phyloP scores from a whole-genome alignment of 2,329 filamentous ascomycete genomes.

The Gnomoniopsis sp. region DNA sequence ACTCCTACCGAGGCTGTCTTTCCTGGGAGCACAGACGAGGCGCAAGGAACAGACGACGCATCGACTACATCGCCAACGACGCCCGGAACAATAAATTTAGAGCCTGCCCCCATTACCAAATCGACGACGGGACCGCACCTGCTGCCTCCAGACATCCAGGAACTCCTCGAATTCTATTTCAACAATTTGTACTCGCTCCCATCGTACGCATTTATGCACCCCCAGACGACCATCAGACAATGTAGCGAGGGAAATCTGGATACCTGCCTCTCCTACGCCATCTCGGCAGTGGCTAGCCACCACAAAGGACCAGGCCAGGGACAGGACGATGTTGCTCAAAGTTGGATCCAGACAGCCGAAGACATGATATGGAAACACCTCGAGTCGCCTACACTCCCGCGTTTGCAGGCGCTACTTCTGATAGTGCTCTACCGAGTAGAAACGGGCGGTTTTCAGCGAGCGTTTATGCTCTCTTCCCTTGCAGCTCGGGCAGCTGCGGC shows the following conservation, averaged over 20 bases:
- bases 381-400: slow-evolving; percentile 22
- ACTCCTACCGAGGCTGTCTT: slow-evolving; percentile 12
- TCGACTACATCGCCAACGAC: slow-evolving; percentile 13
- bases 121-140: not conserved
- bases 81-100: slow-evolving; percentile 2
- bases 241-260: slow-evolving; percentile 13
- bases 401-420: slow-evolving; percentile 38
- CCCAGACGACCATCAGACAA: slow-evolving; percentile 13
- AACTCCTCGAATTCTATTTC: slow-evolving; percentile 16
- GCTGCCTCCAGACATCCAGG: slow-evolving; percentile 6
- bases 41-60: slow-evolving; percentile 5
- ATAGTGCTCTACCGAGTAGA: slow-evolving; percentile 43
- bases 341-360: slow-evolving; percentile 13
- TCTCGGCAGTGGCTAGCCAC: slow-evolving; percentile 14
- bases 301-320: slow-evolving; percentile 3
- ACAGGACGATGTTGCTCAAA: not conserved
- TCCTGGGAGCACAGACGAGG: not conserved
- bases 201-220: slow-evolving; percentile 17
- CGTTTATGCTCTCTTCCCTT: slow-evolving; percentile 42
- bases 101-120: not conserved
- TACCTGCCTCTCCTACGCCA: slow-evolving; percentile 8
- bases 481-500: slow-evolving; percentile 41
- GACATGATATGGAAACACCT: slow-evolving; percentile 21
- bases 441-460: slow-evolving; percentile 39
- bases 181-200: slow-evolving; percentile 12